Conservation (phyloP, 2,329 filamentous ascomycete species). For the Podosphaera leucotricha region DNA sequence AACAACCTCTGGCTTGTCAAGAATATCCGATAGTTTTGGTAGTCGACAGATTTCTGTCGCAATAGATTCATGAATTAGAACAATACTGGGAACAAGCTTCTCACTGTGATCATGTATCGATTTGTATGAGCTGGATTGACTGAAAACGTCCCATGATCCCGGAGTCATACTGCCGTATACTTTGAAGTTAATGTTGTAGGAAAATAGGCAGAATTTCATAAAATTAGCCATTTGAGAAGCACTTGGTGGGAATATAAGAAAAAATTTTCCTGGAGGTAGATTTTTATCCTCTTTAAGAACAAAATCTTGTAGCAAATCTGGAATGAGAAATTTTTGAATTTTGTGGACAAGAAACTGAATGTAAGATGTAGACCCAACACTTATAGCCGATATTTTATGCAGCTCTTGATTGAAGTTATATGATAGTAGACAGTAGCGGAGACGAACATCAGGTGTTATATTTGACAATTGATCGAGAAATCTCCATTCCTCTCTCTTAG, state of each 20-base stretch:
- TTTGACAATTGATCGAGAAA: slow-evolving; percentile 7
- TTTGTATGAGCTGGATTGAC: slow-evolving; percentile 2
- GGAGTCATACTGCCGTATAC: slow-evolving; percentile 20
- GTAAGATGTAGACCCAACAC: slow-evolving; percentile 1
- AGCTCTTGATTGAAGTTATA: neutral
- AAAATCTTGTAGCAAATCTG: slow-evolving; percentile 4
- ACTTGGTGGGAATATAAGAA: slow-evolving; percentile 24
- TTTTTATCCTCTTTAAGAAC: slow-evolving; percentile 1
- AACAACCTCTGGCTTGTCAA: slow-evolving; percentile 1
- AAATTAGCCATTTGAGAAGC: slow-evolving; percentile 17
- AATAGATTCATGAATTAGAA: slow-evolving; percentile 13
- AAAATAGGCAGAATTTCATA: slow-evolving; percentile 23
- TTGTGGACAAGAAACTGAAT: slow-evolving; percentile 4
- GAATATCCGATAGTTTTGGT: slow-evolving; percentile 4
- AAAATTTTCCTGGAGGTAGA: slow-evolving; percentile 18
- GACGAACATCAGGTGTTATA: slow-evolving; percentile 1
- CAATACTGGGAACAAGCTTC: slow-evolving; percentile 5
- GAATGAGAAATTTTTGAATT: slow-evolving; percentile 4
- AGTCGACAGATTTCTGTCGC: slow-evolving; percentile 6
- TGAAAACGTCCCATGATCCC: slow-evolving; percentile 26
- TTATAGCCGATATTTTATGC: neutral
- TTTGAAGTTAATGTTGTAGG: slow-evolving; percentile 18
- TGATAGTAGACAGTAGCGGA: slow-evolving; percentile 11
- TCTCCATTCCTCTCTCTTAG: slow-evolving; percentile 11
- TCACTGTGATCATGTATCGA: neutral